These are phyloP conservation scores for Neopestalotiopsis rosae DNA, from an alignment of 2,329 filamentous ascomycete genomes.

Conservation along the genomic window DNA sequence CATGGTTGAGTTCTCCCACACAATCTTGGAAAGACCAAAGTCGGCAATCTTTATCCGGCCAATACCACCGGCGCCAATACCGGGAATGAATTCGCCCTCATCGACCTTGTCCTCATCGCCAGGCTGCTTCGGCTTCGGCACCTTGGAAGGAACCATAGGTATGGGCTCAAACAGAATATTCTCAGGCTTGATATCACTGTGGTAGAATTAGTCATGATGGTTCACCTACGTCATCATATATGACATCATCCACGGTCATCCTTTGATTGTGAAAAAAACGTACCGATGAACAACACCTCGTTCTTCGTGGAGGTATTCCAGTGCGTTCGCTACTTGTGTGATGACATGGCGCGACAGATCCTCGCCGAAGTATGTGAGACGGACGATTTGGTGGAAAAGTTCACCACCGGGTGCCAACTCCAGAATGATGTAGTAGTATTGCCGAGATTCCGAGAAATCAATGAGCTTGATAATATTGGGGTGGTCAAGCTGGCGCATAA, in stretches of 20 bases:
- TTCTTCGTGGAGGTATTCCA: slow-evolving; percentile 93
- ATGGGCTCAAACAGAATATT: slow-evolving; percentile 93
- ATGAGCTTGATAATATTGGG: slow-evolving; percentile 94
- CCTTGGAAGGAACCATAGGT: slow-evolving; percentile 78
- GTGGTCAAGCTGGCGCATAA: slow-evolving; percentile 96
- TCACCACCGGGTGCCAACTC: slow-evolving; percentile 95
- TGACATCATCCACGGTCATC: slow-evolving; percentile 34
- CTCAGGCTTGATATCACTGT: slow-evolving; percentile 96
- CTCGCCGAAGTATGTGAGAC: slow-evolving; percentile 98
- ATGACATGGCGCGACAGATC: slow-evolving; percentile 95
- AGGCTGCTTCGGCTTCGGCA: slow-evolving; percentile 79
- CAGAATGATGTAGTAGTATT: slow-evolving; percentile 97
- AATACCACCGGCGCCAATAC: slow-evolving; percentile 86
- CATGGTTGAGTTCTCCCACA: slow-evolving; percentile 98
- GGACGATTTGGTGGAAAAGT: slow-evolving; percentile 97
- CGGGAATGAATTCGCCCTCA: slow-evolving; percentile 88
- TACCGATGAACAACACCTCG: slow-evolving; percentile 97
- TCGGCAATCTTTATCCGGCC: slow-evolving; percentile 97
- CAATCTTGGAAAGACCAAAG: slow-evolving; percentile 95
- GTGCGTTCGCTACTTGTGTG: slow-evolving; percentile 88
- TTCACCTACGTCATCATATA: slow-evolving; percentile 23
- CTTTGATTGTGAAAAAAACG: slow-evolving; percentile 39
- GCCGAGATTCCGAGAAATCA: slow-evolving; percentile 89
- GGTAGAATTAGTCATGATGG: slow-evolving; percentile 27
- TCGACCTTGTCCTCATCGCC: slow-evolving; percentile 98